phyloP scores from a whole-genome alignment of 768 basidiomycete genomes.

The Suillus plorans region DNA sequence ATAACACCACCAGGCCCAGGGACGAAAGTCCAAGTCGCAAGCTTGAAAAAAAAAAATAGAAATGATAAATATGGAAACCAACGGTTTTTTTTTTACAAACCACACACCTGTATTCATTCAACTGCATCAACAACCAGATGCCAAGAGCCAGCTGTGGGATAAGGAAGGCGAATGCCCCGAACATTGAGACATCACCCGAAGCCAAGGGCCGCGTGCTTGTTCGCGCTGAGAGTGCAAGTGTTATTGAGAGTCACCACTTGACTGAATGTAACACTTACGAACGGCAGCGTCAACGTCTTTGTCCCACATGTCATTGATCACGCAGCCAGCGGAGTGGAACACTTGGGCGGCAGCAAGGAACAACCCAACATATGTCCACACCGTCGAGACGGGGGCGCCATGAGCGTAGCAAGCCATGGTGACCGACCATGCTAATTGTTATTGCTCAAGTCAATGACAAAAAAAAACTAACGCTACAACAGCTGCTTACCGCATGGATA shows the following conservation, averaged over 20 bases:
- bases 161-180: background rate
- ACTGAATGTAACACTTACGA: background rate
- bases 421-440: background rate
- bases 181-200: background rate
- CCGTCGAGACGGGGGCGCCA: background rate
- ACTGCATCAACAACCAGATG: background rate
- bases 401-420: background rate
- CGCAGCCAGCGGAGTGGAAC: background rate
- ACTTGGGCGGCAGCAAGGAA: background rate
- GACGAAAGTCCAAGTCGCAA: background rate
- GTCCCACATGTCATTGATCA: slow-evolving; percentile 1
- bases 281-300: background rate
- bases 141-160: background rate
- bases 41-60: background rate
- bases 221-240: background rate
- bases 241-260: background rate
- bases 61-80: too few relatives aligned
- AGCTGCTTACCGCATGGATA: background rate
- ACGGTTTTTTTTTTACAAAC: background rate
- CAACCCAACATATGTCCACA: background rate
- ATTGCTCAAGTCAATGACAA: background rate
- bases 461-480: background rate
- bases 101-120: background rate
- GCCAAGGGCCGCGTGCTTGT: background rate
- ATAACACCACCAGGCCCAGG: slow-evolving; percentile 12